Base-by-base conservation (phyloP, 2,329 filamentous ascomycete species). In the Elsinoe fawcettii region DNA sequence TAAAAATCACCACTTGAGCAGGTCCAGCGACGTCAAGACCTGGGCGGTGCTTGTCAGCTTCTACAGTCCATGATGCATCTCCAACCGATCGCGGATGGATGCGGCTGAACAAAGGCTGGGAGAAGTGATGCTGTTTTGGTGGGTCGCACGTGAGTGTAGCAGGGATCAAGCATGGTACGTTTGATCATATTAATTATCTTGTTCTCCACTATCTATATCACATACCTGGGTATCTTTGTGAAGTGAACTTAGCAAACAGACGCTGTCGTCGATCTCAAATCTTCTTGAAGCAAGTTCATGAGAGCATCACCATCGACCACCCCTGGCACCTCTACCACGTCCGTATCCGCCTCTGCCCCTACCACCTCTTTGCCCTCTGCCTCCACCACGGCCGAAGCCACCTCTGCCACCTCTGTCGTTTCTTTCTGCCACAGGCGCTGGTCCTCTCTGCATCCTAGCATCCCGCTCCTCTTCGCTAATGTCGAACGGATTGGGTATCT, bases 401-500 rank as follows among this genome's bases (percentile, higher is more conserved):
- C 61, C 51, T 30, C 59, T 51, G 7, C 56, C 54, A 12, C 64
- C 64, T 14, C 63, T 54, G 32, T 63, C 64, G 2, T 62, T 27
- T 20, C 66, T 59, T 54, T 65, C 62, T 20, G 63, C 60, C n/a
- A 66, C 65, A 2, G 74, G 73, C 18, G 77, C 73, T 11, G 86
- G 85, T 0, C 84, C 86, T 20, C 70, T 74, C n/a, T 68, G 73
- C 69, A 78, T 80, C 59, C 86, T 78, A 59, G 77, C 75, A 12
- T 74, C 73, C 53, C 84, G 80, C 69, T 95, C 88, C 65, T 90
- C 84, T 2, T 86, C 80, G n/a, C 74, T 83, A 1, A 86, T 81
- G 64, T 87, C 78, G 76, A 85, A 95, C 8, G 84, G 77, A 68
- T 97, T 95, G 5, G 81, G 74, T 32, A 99, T 84, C 7, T 80